Evolutionary conservation across 73 alveolate species (phyloP), one percentile per base, ranked within the genome.

Genomic region (Tetrahymena thermophila): DNA sequence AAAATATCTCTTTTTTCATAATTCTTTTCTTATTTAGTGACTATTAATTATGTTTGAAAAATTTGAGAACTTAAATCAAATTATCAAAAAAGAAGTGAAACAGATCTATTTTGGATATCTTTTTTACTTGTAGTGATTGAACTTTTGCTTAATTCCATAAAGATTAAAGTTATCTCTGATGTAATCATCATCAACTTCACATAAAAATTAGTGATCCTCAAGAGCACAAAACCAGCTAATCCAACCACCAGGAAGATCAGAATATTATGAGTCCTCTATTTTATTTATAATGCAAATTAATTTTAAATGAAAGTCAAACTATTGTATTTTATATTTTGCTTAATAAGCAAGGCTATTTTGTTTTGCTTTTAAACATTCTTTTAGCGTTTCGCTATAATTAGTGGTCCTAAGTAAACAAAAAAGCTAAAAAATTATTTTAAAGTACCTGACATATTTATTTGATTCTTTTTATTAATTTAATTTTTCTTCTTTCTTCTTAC

Each of bases 121-220:
- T 44, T 43, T 34, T 42, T 95, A 95, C 97, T 43, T 95, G 94
- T 95, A 95, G 55, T 85, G 94, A 95, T 95, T 95, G 96, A 96
- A 96, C 40, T 96, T 95, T 71, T 95, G 96, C 95, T 97, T 95
- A 35, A 98, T 96, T 11, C 99, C 99, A 94, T 97, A 98, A 28
- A 98, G 96, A 94, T 98, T 98, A 93, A 97, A 98, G 94, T 89
- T 89, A 96, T 98, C 99, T 84, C 97, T 96, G 42, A 98, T 98
- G 95, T 96, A 98, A 17, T 98, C 99, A 85, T 98, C 99, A 94
- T 98, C 99, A 17, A 98, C 97, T 96, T 98, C 99, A 21, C 96
- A 97, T 55, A 98, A 94, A 95, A 97, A 98, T 96, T 98, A 98
- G 96, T 98, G 99, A 93, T 99, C 99, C 85, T 98, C 99, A 83